Percentiles rank a stretch among this genome's conserved stretches.
Evolutionary conservation across 768 basidiomycete species (phyloP).

Genomic region (Aureoboletus auriporus): DNA sequence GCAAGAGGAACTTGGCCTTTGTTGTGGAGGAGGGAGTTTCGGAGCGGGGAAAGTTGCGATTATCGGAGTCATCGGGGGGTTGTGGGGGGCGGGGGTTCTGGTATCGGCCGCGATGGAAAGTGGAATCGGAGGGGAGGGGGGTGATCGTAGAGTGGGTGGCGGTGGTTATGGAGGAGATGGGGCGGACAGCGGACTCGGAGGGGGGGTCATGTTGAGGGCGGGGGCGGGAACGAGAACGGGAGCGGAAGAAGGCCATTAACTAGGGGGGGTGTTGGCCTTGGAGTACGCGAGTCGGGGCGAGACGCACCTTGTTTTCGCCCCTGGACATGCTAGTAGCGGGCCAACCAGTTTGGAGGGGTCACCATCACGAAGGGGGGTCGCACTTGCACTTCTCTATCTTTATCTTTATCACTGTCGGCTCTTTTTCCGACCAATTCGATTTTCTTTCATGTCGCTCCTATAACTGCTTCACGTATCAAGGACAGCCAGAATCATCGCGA

Average conservation of each 20-base stretch:
- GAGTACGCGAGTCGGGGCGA: not conserved
- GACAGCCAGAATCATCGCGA: too few species aligned
- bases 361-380: not conserved
- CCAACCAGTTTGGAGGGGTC: not conserved
- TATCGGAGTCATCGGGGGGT: slow-evolving; percentile 15
- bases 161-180: slow-evolving; percentile 62
- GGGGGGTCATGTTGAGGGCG: slow-evolving; percentile 13
- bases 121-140: slow-evolving; percentile 46
- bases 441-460: too few species aligned
- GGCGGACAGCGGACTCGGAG: slow-evolving; percentile 31
- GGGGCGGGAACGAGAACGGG: slow-evolving; percentile 53
- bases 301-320: slow-evolving; percentile 43
- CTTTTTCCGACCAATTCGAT: too few species aligned
- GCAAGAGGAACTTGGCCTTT: slow-evolving; percentile 18
- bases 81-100: slow-evolving; percentile 3
- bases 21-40: slow-evolving; percentile 26
- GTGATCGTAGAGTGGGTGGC: slow-evolving; percentile 59
- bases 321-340: not conserved
- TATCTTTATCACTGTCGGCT: too few species aligned
- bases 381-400: too few species aligned
- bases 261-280: slow-evolving; percentile 19
- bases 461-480: too few species aligned
- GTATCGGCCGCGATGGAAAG: too few species aligned
- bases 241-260: slow-evolving; percentile 58
- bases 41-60: slow-evolving; percentile 21